Evolutionary conservation across 2,329 filamentous ascomycete genomes (phyloP), one percentile per base, ranked within the genome.

Genomic region (Ustulina deusta): DNA sequence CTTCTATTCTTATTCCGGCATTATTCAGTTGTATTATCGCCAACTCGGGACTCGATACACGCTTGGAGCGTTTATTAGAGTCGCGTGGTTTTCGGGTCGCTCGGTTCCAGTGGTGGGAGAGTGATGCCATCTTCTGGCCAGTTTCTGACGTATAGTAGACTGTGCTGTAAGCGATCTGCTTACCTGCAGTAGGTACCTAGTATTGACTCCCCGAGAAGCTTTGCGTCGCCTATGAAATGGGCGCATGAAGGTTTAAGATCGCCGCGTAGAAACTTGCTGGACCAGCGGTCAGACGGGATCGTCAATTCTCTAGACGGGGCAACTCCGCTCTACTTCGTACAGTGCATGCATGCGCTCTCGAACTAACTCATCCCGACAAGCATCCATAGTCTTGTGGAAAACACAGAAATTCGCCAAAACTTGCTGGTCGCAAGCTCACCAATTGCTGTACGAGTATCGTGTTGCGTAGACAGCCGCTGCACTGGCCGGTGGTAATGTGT

Each of bases 211-310:
- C 49, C 34, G 36, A 44, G 42, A 52, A 17, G 20, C 29, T 40
- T n/a, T 63, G 63, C 66, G 63, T 66, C 63, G 63, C 63, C 49
- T 46, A 54, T 55, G 27, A 60, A 55, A 36, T 62, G 27, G 42
- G 27, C 42, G 29, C 20, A 56, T 32, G 9, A 36, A 46, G 40
- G 54, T 52, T 52, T 49, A 25, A 38, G 65, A 68, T 68, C 65
- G 49, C 25, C 56, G 52, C 56, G 42, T 15, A 42, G 42, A 57
- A n/a, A 46, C 27, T 57, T 22, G 34, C 38, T 44, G 56, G 27
- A 42, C 38, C 34, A 44, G 65, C 11, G 40, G 54, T 55, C 48
- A 36, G 36, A 68, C 20, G 56, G 17, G 48, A 58, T 54, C 34
- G n/a, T 64, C 27, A 38, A 27, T 46, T 54, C 52, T 29, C 58